Evolutionary conservation across 1,139 yeast genomes (phyloP), one percentile per base, ranked within the genome.

Genomic region (Schwanniomyces etchellsii): DNA sequence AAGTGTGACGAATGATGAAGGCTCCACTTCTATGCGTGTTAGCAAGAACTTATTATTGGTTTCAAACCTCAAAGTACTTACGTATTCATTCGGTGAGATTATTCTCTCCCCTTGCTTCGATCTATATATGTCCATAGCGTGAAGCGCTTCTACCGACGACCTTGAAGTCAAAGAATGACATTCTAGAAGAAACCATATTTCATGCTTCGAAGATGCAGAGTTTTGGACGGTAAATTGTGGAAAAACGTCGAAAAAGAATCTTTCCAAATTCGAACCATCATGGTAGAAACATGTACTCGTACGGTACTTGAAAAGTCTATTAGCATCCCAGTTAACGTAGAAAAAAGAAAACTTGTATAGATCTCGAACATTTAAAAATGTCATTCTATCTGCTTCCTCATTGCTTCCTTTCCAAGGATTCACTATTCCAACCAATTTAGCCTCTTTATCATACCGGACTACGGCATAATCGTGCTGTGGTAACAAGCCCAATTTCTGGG

Each of bases 391-490:
- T 5, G 39, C 40, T 11, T 44, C 35, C 17, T 37, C 29, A 18
- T 33, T 35, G 10, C 35, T 30, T 12, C 39, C 43, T 2, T 52
- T 37, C 72, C 80, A 70, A 0, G 91, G 86, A 44, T 81, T 81
- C 36, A 70, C 70, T 4, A 84, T 33, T 1, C 30, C 32, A 5
- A 55, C 28, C 3, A 24, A 24, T 13, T 32, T 28, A 2, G 27
- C 20, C 3, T 5, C 20, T 20, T 23, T 21, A 16, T 35, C 35
- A 6, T 29, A 39, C 4, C 42, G 36, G n/a, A 47, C 39, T 6
- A 57, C 40, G 3, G 83, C 69, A 47, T 85, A 86, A 51, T 85
- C 96, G 53, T 86, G 96, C 26, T 71, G 66, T 2, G 79, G 58
- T 2, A 75, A 61, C 21, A 83, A 52, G 2, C 64, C 62, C 17